A percentile compares a stretch with the other conserved stretches of the same genome.
phyloP scores from a whole-genome alignment of 23 red algal species.

The Cyanidium caldarium region DNA sequence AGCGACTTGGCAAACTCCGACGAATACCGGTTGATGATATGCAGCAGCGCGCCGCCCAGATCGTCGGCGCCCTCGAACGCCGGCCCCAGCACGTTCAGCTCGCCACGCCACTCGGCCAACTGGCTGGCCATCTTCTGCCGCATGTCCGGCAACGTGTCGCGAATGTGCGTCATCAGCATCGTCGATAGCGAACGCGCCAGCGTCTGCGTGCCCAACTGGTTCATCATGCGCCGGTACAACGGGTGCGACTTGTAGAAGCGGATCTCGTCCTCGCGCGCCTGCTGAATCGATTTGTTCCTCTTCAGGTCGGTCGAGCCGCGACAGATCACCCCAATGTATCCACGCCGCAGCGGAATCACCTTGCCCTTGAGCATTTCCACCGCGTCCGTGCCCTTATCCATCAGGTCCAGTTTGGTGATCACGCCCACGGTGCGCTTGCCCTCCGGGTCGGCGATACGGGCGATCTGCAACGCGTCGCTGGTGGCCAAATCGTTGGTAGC shows the following conservation, averaged over 20 bases:
- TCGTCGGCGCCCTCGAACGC: slow-evolving; percentile 34
- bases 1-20: slow-evolving; percentile 55
- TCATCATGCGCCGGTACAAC: slow-evolving; percentile 46
- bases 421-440: slow-evolving; percentile 86
- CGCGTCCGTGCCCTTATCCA: slow-evolving; percentile 96
- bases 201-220: slow-evolving; percentile 65
- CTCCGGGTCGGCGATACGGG: slow-evolving; percentile 60
- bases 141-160: slow-evolving; percentile 54
- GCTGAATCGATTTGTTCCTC: slow-evolving; percentile 15
- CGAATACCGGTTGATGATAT: slow-evolving; percentile 71
- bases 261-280: slow-evolving; percentile 58
- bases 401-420: slow-evolving; percentile 94
- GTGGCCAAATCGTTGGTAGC: slow-evolving; percentile 92
- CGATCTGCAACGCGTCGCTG: slow-evolving; percentile 91
- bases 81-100: slow-evolving; percentile 46
- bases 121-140: slow-evolving; percentile 44
- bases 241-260: slow-evolving; percentile 70
- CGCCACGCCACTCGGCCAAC: slow-evolving; percentile 37
- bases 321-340: slow-evolving; percentile 92
- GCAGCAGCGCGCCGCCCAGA: slow-evolving; percentile 40
- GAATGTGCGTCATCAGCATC: slow-evolving; percentile 91
- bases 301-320: slow-evolving; percentile 61
- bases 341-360: slow-evolving; percentile 53
- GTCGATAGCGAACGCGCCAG: slow-evolving; percentile 48
- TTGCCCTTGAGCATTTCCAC: slow-evolving; percentile 76